Base-by-base conservation (phyloP, 2,329 filamentous ascomycete genomes). In the Coniochaeta hoffmannii region DNA sequence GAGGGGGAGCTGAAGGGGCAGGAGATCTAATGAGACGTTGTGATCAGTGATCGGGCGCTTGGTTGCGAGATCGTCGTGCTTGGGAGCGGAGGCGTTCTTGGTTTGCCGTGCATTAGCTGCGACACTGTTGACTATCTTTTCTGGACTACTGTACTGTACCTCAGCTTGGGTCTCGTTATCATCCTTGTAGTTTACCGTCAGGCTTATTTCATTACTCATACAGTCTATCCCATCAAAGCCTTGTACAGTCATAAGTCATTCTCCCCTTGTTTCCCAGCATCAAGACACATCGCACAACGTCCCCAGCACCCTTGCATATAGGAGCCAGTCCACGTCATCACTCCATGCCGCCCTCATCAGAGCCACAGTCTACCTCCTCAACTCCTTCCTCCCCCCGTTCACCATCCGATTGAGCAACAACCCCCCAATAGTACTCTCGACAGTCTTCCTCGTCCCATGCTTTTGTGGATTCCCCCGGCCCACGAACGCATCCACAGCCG, bases 1-100 rank as follows among this genome's bases (percentile, higher is more conserved):
- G 62, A 65, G 52, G 58, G 61, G 56, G 65, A 66, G 57, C 30
- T 67, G 53, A 57, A 63, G 53, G 61, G 61, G 14, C 57, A 63
- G 53, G 50, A 38, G 32, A 24, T 55, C 38, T n/a, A n/a, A n/a
- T 55, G 41, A 46, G 14, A 7, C 6, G 35, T 4, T 36, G 11
- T 22, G 17, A 11, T 36, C 6, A n/a, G 9, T 36, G 34, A 17
- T 19, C n/a, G 6, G 4, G 4, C 22, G 17, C 36, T 7, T 10
- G n/a, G 17, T 41, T 22, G 36, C 6, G 36, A 41, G 36, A 3
- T 22, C 22, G 36, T 19, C 22, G 36, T 41, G 17, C 19, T 41
- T 19, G n/a, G 15, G 10, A 41, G 17, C n/a, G 22, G 36, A 41
- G 36, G 36, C 36, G 36, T 41, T n/a, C 17, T 22, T 22, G 36